A percentile compares a stretch with the other conserved stretches of the same genome.
Conservation (phyloP, 2,329 filamentous ascomycete species). For the Passalora sequoiae region DNA sequence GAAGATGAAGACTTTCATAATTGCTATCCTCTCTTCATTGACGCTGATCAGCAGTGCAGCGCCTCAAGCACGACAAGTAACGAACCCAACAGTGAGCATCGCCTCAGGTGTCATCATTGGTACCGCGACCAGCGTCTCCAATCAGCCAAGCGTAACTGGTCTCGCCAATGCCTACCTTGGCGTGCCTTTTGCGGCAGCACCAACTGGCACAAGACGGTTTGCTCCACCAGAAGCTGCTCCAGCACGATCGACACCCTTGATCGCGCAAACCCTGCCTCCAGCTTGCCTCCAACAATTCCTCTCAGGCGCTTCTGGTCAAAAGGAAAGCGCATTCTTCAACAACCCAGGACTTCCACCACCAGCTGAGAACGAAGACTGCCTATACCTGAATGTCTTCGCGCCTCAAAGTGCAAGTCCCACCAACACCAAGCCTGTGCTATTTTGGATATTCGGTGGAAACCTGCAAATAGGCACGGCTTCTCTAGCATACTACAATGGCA, state of each 20-base stretch:
- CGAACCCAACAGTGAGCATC: conserved; percentile 18
- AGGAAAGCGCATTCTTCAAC: conserved; percentile 15
- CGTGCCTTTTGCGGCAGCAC: conserved; percentile 18
- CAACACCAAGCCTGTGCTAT: conserved; percentile 16
- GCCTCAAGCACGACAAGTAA: no score
- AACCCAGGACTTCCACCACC: conserved; percentile 14
- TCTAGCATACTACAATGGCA: conserved; percentile 18
- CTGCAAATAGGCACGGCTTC: conserved; percentile 17
- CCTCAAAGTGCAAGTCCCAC: conserved; percentile 12
- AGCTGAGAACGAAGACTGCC: conserved; percentile 18
- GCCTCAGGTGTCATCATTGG: conserved; percentile 17
- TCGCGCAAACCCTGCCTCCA: conserved; percentile 13
- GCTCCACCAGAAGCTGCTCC: conserved; percentile 15
- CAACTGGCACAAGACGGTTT: conserved; percentile 19
- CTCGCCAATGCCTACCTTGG: conserved; percentile 19
- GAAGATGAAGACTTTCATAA: no score
- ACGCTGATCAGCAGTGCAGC: no score
- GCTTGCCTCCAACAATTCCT: conserved; percentile 24
- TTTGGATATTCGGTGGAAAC: conserved; percentile 20
- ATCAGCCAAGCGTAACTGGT: conserved; percentile 14
- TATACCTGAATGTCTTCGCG: conserved; percentile 20
- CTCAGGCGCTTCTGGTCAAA: conserved; percentile 6
- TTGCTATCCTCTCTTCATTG: no score
- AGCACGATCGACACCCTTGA: conserved; percentile 10
- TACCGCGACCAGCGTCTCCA: conserved; percentile 16